Percentiles rank a stretch among this genome's conserved stretches.
Evolutionary conservation across 169 alveolate species (phyloP).

Genomic region (Cryptosporidium xiaoi): DNA sequence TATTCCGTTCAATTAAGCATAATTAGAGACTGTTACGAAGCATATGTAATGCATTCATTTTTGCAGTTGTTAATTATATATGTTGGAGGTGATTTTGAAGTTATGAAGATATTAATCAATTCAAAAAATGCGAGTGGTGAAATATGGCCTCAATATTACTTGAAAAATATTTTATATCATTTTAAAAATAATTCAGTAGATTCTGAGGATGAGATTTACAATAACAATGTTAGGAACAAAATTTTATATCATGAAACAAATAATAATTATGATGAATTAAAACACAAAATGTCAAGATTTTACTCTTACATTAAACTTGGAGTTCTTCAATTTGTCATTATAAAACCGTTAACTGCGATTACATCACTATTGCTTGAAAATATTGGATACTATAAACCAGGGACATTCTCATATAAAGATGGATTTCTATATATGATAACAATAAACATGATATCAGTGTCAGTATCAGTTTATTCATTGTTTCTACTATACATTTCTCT

Average conservation of each 20-base stretch:
- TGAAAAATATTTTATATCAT: background rate
- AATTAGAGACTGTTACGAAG: conserved; percentile 68
- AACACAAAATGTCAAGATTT: conserved; percentile 28
- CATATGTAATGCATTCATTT: conserved; percentile 65
- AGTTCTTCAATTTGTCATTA: conserved; percentile 54
- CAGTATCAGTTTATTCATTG: conserved; percentile 43
- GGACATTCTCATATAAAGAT: conserved; percentile 27
- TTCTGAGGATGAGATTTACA: background rate
- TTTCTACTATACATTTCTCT: conserved; percentile 53
- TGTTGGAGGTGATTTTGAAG: conserved; percentile 48
- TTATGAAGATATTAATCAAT: conserved; percentile 15
- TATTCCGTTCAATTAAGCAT: conserved; percentile 34
- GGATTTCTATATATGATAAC: conserved; percentile 35
- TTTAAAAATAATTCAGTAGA: background rate
- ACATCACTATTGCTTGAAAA: conserved; percentile 38
- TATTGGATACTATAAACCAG: conserved; percentile 39
- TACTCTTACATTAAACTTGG: conserved; percentile 64
- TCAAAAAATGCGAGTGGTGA: conserved; percentile 29
- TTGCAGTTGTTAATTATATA: conserved; percentile 24
- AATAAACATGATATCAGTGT: conserved; percentile 43
- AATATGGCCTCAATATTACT: conserved; percentile 64
- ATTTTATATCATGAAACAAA: background rate
- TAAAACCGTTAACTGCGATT: conserved; percentile 49
- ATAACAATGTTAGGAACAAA: background rate
- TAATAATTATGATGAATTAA: background rate